Evolutionary conservation across 805 yeast genomes (phyloP).

Genomic region (Candida saitoana): DNA sequence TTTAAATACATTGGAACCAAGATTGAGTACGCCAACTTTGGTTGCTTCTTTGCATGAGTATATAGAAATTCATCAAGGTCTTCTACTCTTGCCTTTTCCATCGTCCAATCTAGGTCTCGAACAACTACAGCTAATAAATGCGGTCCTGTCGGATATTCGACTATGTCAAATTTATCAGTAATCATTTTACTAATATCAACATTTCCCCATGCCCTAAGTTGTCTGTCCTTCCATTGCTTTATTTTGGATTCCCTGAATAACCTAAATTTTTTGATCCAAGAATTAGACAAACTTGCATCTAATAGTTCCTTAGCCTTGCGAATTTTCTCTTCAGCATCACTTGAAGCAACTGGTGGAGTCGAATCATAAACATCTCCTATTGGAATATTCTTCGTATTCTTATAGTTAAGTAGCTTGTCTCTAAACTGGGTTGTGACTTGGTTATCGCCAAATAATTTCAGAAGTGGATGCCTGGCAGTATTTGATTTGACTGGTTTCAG

Average conservation of each 20-base stretch:
- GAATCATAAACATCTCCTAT: constrained; percentile 1
- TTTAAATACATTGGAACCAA: constrained; percentile 47
- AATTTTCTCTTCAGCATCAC: constrained; percentile 25
- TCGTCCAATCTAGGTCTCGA: constrained; percentile 25
- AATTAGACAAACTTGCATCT: constrained; percentile 22
- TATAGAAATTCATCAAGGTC: constrained; percentile 37
- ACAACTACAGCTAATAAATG: constrained; percentile 27
- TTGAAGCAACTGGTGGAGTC: constrained; percentile 7
- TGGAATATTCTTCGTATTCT: constrained; percentile 1
- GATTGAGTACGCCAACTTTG: constrained; percentile 51
- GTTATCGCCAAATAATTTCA: neutral
- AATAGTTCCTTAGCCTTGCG: constrained; percentile 23
- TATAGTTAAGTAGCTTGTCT: constrained; percentile 7
- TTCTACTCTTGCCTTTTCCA: constrained; percentile 24
- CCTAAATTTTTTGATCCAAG: constrained; percentile 33
- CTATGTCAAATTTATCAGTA: constrained; percentile 30
- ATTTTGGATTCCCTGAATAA: constrained; percentile 21
- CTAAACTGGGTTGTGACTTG: constrained; percentile 2
- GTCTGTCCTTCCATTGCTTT: constrained; percentile 23
- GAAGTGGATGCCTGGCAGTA: constrained; percentile 2
- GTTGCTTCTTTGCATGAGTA: constrained; percentile 45
- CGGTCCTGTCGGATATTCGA: constrained; percentile 32
- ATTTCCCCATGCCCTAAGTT: constrained; percentile 29
- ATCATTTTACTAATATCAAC: constrained; percentile 29
- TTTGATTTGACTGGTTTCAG: neutral